Percentiles rank a stretch among this genome's conserved stretches.
Conservation (phyloP, 371 early-diverging fungal species). For the Mortierella sp. region DNA sequence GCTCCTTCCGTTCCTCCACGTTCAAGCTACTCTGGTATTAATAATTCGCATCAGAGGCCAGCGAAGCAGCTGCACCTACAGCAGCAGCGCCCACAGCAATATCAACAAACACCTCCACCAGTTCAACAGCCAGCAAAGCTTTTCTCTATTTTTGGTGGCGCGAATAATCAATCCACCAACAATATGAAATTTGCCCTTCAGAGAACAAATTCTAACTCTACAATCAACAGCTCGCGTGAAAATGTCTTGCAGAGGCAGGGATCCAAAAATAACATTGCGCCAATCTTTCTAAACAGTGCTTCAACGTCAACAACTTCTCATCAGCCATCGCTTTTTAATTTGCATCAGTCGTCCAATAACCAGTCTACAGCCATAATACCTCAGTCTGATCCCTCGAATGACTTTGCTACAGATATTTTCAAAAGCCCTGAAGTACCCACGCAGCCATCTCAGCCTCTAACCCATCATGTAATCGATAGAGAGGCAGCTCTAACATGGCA, state of each 20-base stretch:
- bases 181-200: not conserved
- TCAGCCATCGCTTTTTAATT: not conserved
- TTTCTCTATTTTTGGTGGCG: constrained; percentile 47
- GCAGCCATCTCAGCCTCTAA: constrained; percentile 16
- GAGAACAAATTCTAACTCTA: not conserved
- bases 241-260: constrained; percentile 7
- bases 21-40: not conserved
- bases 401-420: constrained; percentile 30
- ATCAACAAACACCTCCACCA: constrained; percentile 3
- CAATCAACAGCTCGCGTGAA: not conserved
- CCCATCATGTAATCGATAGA: constrained; percentile 65
- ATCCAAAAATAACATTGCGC: not conserved
- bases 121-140: constrained; percentile 14
- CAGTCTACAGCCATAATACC: constrained; percentile 16
- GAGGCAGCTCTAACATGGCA: constrained; percentile 78
- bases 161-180: constrained; percentile 19
- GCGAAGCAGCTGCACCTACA: not conserved
- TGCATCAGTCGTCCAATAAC: not conserved
- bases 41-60: not conserved
- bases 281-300: not conserved
- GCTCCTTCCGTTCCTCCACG: constrained; percentile 3
- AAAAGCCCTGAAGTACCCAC: constrained; percentile 10
- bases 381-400: constrained; percentile 35
- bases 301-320: not conserved
- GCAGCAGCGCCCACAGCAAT: not conserved